A percentile compares a stretch with the other conserved stretches of the same genome.
Evolutionary conservation across 2,329 filamentous ascomycete genomes (phyloP).

Genomic region (Pseudogymnoascus sp.): DNA sequence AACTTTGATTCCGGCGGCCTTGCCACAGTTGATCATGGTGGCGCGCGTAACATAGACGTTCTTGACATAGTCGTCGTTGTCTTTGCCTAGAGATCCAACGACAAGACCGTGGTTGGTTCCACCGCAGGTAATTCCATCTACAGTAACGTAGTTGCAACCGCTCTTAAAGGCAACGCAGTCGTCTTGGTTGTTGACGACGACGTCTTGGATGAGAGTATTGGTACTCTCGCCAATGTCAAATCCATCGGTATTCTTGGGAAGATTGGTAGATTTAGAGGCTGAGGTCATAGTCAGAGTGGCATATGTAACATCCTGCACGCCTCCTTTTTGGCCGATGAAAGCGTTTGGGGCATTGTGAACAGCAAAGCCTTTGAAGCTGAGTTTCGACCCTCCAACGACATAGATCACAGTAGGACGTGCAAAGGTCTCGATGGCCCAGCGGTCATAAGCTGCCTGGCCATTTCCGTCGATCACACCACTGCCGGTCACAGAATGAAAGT

Average conservation of each 20-base stretch:
- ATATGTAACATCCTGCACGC: conserved; percentile 30
- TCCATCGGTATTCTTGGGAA: conserved; percentile 45
- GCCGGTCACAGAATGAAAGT: conserved; percentile 32
- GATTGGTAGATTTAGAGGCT: conserved; percentile 31
- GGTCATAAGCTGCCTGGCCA: conserved; percentile 36
- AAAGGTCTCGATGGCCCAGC: conserved; percentile 33
- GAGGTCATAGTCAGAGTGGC: conserved; percentile 31
- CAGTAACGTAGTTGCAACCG: conserved; percentile 32
- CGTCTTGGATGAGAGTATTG: conserved; percentile 41
- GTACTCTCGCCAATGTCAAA: conserved; percentile 41
- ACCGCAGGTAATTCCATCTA: conserved; percentile 35
- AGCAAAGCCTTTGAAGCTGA: conserved; percentile 24
- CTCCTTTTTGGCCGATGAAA: conserved; percentile 34
- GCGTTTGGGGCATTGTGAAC: conserved; percentile 37
- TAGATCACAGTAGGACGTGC: conserved; percentile 35
- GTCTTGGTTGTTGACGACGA: conserved; percentile 49
- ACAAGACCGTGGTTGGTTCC: conserved; percentile 38
- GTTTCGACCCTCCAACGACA: conserved; percentile 33
- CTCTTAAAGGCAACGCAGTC: conserved; percentile 49
- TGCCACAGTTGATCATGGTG: conserved; percentile 34
- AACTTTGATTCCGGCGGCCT: conserved; percentile 39
- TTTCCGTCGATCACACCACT: conserved; percentile 40
- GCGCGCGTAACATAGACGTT: conserved; percentile 35
- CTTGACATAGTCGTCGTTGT: conserved; percentile 34
- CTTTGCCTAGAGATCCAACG: conserved; percentile 39